Base-by-base conservation (phyloP, 208 protist species). In the Angomonas ambiguus region DNA sequence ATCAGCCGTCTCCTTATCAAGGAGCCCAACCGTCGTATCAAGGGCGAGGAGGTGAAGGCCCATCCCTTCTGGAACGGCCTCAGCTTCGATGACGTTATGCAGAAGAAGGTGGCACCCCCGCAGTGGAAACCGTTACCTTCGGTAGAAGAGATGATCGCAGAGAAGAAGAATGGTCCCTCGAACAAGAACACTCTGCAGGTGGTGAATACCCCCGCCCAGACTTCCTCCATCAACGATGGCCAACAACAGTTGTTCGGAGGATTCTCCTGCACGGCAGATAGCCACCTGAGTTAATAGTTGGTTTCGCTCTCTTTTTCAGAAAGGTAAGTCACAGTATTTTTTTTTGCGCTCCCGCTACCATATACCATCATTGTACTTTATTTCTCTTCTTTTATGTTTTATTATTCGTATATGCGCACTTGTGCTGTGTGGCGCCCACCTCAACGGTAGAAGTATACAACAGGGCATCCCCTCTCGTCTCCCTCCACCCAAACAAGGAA, bases 21-120 rank as follows among this genome's bases (percentile, higher is more conserved):
- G 72, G 86, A 96, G 62, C 86, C 84, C 30, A 85, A 68, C 64
- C 85, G 88, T 25, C 89, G 89, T 57, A 92, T 93, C 62, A 91
- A 94, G 64, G 87, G 87, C n/a, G 73, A 75, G 5, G 88, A 95
- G 66, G 81, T 97, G 24, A 88, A 90, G 76, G 74, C 74, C 31
- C 93, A 97, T 62, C 83, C 85, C 24, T 97, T 95, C 79, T 97
- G 91, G 85, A 92, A 85, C 51, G 88, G 92, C 42, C 79, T 97
- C 66, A 93, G 72, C 78, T 96, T 94, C 56, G 85, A 94, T 34
- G 91, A 96, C 5, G 84, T 96, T 38, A 88, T 93, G 83, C 62
- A 82, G 65, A 88, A 87, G 63, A 91, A 90, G 68, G 68, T 96
- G 27, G 67, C 71, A 33, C 87, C 87, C 16, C 85, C 87, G n/a